These are phyloP conservation scores for Bryoglossum gracile DNA, from an alignment of 495 filamentous ascomycete genomes.

Conservation along the genomic window DNA sequence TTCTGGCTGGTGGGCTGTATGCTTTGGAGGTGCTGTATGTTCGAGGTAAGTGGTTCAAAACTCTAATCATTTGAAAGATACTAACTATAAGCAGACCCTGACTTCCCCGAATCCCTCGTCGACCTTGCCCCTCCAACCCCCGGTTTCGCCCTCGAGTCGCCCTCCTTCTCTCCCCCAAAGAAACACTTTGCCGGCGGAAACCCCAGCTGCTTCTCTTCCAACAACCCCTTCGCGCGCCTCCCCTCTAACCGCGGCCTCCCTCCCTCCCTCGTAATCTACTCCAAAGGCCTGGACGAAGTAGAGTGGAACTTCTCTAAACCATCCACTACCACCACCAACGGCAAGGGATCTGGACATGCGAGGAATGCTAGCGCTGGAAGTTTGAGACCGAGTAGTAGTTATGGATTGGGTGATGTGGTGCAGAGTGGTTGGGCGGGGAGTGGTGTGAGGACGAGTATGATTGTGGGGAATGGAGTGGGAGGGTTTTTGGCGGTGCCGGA, in stretches of 20 bases:
- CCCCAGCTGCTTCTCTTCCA: constrained; percentile 11
- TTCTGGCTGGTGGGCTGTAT: constrained; percentile 69
- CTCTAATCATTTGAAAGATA: not conserved
- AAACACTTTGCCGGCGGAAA: not conserved
- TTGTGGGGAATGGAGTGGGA: constrained; percentile 65
- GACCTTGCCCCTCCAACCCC: constrained; percentile 56
- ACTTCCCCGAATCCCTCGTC: constrained; percentile 65
- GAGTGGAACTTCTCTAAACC: constrained; percentile 70
- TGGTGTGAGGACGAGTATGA: constrained; percentile 39
- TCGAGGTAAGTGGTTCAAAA: constrained; percentile 30
- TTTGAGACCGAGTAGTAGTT: constrained; percentile 40
- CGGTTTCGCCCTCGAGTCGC: constrained; percentile 33
- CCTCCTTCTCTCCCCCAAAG: constrained; percentile 10
- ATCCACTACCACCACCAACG: constrained; percentile 23
- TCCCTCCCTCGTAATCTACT: constrained; percentile 72
- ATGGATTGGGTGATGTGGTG: constrained; percentile 31
- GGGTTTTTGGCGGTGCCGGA: constrained; percentile 77
- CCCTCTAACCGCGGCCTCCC: constrained; percentile 33
- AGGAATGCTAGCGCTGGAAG: constrained; percentile 21
- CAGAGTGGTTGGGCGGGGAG: constrained; percentile 19
- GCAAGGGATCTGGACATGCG: no score
- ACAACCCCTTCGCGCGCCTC: constrained; percentile 13
- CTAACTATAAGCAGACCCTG: constrained; percentile 43
- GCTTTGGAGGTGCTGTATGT: constrained; percentile 73
- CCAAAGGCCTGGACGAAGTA: constrained; percentile 74